Evolutionary conservation across 805 yeast genomes (phyloP), one percentile per base, ranked within the genome.

Genomic region (Grigorovia transvaalensis): DNA sequence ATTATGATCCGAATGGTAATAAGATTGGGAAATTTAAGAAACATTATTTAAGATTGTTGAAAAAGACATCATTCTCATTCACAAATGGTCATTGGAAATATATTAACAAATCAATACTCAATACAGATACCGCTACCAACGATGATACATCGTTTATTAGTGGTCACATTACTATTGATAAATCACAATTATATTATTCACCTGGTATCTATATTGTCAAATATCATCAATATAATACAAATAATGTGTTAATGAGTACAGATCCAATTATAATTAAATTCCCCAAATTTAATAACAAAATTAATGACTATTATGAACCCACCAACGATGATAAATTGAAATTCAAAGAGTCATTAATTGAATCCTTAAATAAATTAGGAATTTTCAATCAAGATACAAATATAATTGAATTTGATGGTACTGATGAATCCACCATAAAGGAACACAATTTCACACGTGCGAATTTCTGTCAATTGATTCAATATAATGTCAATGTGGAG

Each of bases 121-220:
- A 44, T n/a, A 5, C 9, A 13, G 51, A 60, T 35, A 46, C 44
- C 7, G 38, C 12, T 9, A 45, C 52, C 2, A 50, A 56, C 12
- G 46, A 49, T 1, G 53, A 50, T 20, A 57, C 56, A 15, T 61
- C 59, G 7, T 55, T 56, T 23, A 60, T 66, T 9, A 55, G 61
- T 3, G 90, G 91, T 1, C 57, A 63, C 12, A 72, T 78, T 8
- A 68, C 59, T 11, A 86, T 86, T 59, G 62, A 69, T 11, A 72
- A 73, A 8, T 71, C 73, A 4, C 68, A 75, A 48, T 67, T 83
- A 45, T 74, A 74, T 58, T 83, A 82, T 79, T 84, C 82, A 57
- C 79, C 76, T 44, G 95, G 95, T 0, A 71, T 78, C 38, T 86
- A 80, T 66, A 91, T 86, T 66, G 74, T 86, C 56, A 74, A 95